phyloP scores from a whole-genome alignment of 306 rosid species.

The Carpinus viminea region DNA sequence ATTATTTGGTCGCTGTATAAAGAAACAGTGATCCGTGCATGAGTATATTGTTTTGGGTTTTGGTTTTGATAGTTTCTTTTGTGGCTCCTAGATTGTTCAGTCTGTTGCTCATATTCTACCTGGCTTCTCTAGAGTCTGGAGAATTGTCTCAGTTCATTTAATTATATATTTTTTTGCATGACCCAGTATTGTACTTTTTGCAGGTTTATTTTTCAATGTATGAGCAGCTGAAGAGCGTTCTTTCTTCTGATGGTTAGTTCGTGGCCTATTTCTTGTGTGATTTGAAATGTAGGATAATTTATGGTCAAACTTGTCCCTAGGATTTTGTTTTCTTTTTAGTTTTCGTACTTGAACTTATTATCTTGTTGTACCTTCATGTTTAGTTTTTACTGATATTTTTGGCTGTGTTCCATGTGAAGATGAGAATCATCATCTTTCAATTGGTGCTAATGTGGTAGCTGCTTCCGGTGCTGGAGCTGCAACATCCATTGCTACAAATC shows the following conservation, averaged over 20 bases:
- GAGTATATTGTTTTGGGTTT: not conserved
- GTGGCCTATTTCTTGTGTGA: conserved; percentile 8
- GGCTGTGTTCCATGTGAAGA: conserved; percentile 47
- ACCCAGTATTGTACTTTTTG: conserved; percentile 18
- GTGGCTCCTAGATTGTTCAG: not conserved
- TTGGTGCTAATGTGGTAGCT: conserved; percentile 84
- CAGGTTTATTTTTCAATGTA: conserved; percentile 76
- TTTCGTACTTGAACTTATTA: conserved; percentile 18
- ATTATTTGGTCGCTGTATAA: not conserved
- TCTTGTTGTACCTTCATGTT: conserved; percentile 5
- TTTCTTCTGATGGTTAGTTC: conserved; percentile 61
- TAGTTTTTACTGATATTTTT: conserved; percentile 2
- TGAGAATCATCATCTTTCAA: conserved; percentile 61
- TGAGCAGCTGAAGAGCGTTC: conserved; percentile 66
- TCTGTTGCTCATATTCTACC: not conserved
- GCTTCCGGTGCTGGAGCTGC: conserved; percentile 96
- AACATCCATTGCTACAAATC: conserved; percentile 76
- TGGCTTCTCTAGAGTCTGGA: conserved; percentile 21
- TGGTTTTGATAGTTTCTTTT: not conserved
- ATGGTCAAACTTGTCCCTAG: not conserved
- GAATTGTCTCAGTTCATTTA: not conserved
- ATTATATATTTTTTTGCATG: not conserved
- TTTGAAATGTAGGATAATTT: conserved; percentile 8
- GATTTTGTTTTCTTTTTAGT: conserved; percentile 10
- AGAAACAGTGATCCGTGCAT: not conserved